These are phyloP conservation scores for Metarhizium album DNA, from an alignment of 2,329 filamentous ascomycete genomes.

Conservation along the genomic window DNA sequence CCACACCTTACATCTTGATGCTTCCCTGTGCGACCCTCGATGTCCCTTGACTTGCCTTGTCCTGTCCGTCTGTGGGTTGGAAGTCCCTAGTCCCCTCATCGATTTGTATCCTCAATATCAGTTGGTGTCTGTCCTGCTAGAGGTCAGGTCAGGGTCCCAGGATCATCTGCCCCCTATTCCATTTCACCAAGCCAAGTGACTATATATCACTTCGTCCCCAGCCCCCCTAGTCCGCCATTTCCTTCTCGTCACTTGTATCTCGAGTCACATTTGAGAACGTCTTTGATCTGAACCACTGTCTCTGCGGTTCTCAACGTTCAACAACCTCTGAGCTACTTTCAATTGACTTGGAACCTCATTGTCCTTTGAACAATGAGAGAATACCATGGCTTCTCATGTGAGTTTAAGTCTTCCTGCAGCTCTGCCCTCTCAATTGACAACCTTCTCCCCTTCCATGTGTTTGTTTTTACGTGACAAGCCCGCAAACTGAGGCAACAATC, in stretches of 20 bases:
- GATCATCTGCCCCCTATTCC: background rate
- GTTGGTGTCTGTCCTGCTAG: background rate
- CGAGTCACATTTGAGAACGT: background rate
- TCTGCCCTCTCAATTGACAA: background rate
- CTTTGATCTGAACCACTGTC: slow-evolving; percentile 2
- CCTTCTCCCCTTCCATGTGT: background rate
- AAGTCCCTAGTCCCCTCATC: too few relatives aligned
- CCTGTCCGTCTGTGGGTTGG: background rate
- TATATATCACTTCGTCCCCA: slow-evolving; percentile 14
- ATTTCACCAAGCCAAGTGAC: background rate
- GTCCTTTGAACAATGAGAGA: slow-evolving; percentile 47
- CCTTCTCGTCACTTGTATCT: slow-evolving; percentile 8
- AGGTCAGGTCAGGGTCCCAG: background rate
- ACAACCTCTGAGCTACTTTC: slow-evolving; percentile 5
- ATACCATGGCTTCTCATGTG: slow-evolving; percentile 61
- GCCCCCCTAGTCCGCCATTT: slow-evolving; percentile 6
- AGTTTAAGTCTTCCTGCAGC: background rate
- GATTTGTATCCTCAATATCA: too few relatives aligned
- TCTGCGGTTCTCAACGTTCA: slow-evolving; percentile 3
- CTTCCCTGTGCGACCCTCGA: background rate
- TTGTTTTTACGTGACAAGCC: background rate
- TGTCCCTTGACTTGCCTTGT: background rate
- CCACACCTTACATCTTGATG: background rate
- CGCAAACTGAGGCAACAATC: slow-evolving; percentile 13
- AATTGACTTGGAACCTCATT: slow-evolving; percentile 14